Evolutionary conservation across 2,329 filamentous ascomycete species (phyloP), one percentile per base, ranked within the genome.

Genomic region (Curvularia sp.): DNA sequence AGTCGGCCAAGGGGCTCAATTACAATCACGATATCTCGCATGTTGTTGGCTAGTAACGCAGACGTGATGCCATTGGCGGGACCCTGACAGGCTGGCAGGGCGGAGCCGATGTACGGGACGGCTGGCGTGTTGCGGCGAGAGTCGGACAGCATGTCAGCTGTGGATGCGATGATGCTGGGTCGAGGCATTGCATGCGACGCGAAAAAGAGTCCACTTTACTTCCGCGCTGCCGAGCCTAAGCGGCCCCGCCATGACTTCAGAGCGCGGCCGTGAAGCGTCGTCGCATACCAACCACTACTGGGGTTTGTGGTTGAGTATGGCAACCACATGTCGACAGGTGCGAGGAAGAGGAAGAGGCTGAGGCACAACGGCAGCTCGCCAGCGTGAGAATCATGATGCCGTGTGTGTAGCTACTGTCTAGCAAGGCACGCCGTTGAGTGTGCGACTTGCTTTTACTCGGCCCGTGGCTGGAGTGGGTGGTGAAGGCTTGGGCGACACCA

Each of bases 181-280:
- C 47, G 55, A 58, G 60, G 46, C 46, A 49, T 60, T 54, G 50
- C 55, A 51, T 58, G 58, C 57, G 52, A 64, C 30, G 60, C 61
- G 42, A 55, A 59, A 57, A 57, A 55, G 45, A 58, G 57, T 45
- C 59, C 57, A 59, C 57, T 60, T 53, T 51, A 42, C 48, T 52
- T 55, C 55, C 56, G 52, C 46, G 52, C 60, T 54, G 65, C 72
- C 74, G 71, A 73, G 72, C 68, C 34, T 56, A 60, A 59, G 60
- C 60, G 52, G 68, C 60, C 65, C 65, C 68, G 68, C 64, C 58
- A 73, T 69, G 70, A 71, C 68, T 73, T 69, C 69, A 70, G 64
- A 70, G 71, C 72, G 72, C 74, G 73, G 73, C 74, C 72, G 71
- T 73, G 71, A 71, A 69, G 57, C 57, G 49, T 57, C 27, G 45